Percentiles rank a stretch among this genome's conserved stretches.
Evolutionary conservation across 1,284 basidiomycete genomes (phyloP).

Genomic region (Puccinia polysora): DNA sequence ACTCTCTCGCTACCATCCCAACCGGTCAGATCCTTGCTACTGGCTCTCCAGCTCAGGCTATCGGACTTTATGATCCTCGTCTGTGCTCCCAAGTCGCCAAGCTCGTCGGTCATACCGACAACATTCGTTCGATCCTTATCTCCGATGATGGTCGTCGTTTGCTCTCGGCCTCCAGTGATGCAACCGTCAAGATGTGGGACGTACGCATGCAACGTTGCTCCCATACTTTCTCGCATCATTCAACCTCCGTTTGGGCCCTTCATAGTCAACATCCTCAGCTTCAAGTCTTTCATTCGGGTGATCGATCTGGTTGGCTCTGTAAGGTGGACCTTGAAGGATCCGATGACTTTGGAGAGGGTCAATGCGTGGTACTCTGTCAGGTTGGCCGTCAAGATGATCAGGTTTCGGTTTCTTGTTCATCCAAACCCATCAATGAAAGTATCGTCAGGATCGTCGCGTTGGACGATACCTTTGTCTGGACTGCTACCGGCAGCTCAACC

Average conservation of each 20-base stretch:
- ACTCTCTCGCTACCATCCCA: slow-evolving; percentile 58
- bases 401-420: slow-evolving; percentile 16
- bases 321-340: slow-evolving; percentile 81
- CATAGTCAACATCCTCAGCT: slow-evolving; percentile 79
- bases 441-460: slow-evolving; percentile 77
- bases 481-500: slow-evolving; percentile 74
- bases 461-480: slow-evolving; percentile 85
- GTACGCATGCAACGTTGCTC: slow-evolving; percentile 79
- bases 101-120: slow-evolving; percentile 92
- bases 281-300: slow-evolving; percentile 92
- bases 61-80: slow-evolving; percentile 89
- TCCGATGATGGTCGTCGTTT: slow-evolving; percentile 83
- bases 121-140: slow-evolving; percentile 80
- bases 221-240: slow-evolving; percentile 93
- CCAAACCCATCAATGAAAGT: slow-evolving; percentile 60
- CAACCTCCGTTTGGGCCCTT: slow-evolving; percentile 91
- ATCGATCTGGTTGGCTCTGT: slow-evolving; percentile 80
- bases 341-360: slow-evolving; percentile 74
- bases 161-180: slow-evolving; percentile 82
- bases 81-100: slow-evolving; percentile 60
- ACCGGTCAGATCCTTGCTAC: slow-evolving; percentile 75
- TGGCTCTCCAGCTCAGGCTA: slow-evolving; percentile 82
- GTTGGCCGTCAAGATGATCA: slow-evolving; percentile 55
- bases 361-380: slow-evolving; percentile 77
- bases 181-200: slow-evolving; percentile 75